These are phyloP conservation scores for Fraxinus greggii DNA, from an alignment of 305 asterid genomes.

Conservation along the genomic window DNA sequence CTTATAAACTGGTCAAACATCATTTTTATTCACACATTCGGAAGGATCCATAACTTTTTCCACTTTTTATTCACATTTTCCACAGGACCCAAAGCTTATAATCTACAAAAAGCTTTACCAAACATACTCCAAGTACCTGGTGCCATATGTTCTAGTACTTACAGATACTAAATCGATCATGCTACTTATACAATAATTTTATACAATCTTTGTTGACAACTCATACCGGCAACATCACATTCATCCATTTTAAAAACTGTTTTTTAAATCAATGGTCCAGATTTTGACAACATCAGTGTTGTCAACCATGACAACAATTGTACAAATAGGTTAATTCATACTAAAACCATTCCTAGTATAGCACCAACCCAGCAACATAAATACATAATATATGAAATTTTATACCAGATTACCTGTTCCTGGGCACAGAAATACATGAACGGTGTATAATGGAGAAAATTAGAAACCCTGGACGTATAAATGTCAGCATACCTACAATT, in stretches of 20 bases:
- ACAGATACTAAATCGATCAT: background rate
- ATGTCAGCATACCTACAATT: slow-evolving; percentile 84
- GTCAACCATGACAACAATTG: background rate
- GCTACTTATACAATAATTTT: too few relatives aligned
- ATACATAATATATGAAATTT: background rate
- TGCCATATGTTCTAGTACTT: background rate
- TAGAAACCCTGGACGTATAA: slow-evolving; percentile 86
- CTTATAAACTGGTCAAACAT: background rate
- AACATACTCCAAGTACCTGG: background rate
- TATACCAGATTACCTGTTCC: slow-evolving; percentile 62
- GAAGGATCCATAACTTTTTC: background rate
- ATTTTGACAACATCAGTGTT: too few relatives aligned
- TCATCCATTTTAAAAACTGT: too few relatives aligned
- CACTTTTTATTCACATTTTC: background rate
- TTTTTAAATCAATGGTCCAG: too few relatives aligned
- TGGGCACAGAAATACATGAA: slow-evolving; percentile 87
- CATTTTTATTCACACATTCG: background rate
- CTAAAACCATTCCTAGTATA: background rate
- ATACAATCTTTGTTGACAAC: too few relatives aligned
- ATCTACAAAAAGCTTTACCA: background rate
- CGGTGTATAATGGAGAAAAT: slow-evolving; percentile 84
- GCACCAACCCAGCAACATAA: background rate
- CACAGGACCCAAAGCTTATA: background rate
- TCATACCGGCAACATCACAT: too few relatives aligned
- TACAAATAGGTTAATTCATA: background rate